phyloP scores from a whole-genome alignment of 2,329 filamentous ascomycete genomes.

The Claviceps arundinis region DNA sequence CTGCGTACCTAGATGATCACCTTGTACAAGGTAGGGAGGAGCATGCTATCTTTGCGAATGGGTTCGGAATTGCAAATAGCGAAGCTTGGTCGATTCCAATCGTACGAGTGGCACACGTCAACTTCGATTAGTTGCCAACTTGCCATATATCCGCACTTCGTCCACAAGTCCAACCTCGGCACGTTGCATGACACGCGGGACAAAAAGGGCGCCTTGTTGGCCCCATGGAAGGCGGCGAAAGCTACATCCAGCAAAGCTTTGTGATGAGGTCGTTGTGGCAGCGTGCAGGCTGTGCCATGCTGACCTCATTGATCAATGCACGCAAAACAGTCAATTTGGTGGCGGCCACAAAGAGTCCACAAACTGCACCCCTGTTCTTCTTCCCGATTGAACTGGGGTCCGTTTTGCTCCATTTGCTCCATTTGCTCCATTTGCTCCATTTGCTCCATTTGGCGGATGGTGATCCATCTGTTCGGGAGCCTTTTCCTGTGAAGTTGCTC shows the following conservation, averaged over 20 bases:
- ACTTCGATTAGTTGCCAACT: too few species aligned
- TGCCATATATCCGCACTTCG: too few species aligned
- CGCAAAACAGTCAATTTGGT: not conserved
- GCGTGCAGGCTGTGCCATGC: not conserved
- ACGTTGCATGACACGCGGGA: not conserved
- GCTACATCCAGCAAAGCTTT: too few species aligned
- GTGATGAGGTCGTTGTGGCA: not conserved
- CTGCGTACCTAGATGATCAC: not conserved
- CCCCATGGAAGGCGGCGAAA: not conserved
- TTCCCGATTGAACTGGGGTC: slow-evolving; percentile 1
- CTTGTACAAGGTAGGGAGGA: not conserved
- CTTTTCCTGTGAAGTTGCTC: not conserved
- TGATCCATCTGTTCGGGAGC: not conserved
- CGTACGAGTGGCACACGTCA: not conserved
- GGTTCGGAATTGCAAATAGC: not conserved
- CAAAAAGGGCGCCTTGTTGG: not conserved
- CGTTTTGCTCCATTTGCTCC: not conserved
- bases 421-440: not conserved
- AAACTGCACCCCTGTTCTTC: not conserved
- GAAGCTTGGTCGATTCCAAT: not conserved
- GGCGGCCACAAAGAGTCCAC: too few species aligned
- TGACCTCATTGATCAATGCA: not conserved
- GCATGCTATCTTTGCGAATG: not conserved
- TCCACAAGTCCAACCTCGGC: not conserved
- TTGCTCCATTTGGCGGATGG: not conserved